A percentile compares a stretch with the other conserved stretches of the same genome.
phyloP scores from a whole-genome alignment of 2,329 filamentous ascomycete genomes.

The Ophiostoma sp. region DNA sequence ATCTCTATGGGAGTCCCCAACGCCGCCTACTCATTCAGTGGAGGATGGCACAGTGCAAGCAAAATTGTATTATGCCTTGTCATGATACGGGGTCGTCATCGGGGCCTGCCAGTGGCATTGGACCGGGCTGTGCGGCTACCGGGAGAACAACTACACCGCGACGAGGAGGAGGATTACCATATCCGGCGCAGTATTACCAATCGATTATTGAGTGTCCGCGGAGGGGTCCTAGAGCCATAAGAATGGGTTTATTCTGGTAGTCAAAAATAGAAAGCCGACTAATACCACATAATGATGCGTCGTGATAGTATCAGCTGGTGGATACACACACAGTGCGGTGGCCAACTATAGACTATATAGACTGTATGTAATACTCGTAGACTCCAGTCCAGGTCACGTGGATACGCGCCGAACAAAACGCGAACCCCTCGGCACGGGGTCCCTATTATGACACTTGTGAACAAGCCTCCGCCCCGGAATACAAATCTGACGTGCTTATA shows the following conservation, averaged over 20 bases:
- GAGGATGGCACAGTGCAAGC: conserved; percentile 44
- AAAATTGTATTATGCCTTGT: conserved; percentile 55
- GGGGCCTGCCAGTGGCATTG: conserved; percentile 50
- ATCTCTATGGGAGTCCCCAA: conserved; percentile 50
- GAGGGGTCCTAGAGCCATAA: neutral
- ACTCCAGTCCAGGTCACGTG: conserved; percentile 4
- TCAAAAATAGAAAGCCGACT: neutral
- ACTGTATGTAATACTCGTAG: neutral
- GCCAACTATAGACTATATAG: neutral
- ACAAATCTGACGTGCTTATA: neutral
- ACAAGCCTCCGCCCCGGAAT: neutral
- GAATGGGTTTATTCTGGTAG: no score
- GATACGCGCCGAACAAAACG: conserved; percentile 8
- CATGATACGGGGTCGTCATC: conserved; percentile 51
- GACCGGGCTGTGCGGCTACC: conserved; percentile 47
- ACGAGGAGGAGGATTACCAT: conserved; percentile 40
- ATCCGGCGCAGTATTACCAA: conserved; percentile 37
- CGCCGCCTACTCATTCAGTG: conserved; percentile 50
- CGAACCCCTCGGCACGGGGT: neutral
- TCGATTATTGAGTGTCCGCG: conserved; percentile 29
- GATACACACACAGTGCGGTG: neutral
- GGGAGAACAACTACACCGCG: conserved; percentile 34
- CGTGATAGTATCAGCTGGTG: no score
- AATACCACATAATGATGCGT: no score
- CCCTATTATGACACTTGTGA: neutral